Conservation (phyloP, 768 basidiomycete genomes). For the Tylopilus subfusipes region DNA sequence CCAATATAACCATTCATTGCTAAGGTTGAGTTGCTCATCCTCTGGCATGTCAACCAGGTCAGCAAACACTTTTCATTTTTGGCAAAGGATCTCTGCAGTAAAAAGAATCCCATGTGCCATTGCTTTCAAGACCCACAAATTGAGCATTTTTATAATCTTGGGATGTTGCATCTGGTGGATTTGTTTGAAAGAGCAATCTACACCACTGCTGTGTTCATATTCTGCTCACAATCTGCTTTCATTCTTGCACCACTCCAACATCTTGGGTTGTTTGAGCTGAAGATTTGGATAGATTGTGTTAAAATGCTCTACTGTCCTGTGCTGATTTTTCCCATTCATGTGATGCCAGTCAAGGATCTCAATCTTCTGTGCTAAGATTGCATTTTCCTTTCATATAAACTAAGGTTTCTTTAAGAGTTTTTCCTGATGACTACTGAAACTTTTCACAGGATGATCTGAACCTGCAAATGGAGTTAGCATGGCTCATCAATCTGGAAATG, state of each 20-base stretch:
- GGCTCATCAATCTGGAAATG: too few species aligned
- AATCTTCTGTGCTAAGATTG: constrained; percentile 34
- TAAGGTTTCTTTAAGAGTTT: too few species aligned
- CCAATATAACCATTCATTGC: background rate
- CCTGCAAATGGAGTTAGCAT: too few species aligned
- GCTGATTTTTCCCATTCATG: constrained; percentile 32
- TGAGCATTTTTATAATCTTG: background rate
- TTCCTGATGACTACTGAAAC: too few species aligned
- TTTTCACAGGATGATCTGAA: too few species aligned
- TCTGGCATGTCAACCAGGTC: background rate
- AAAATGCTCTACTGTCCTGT: constrained; percentile 19
- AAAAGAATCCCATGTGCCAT: background rate
- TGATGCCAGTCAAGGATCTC: constrained; percentile 38
- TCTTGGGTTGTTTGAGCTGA: background rate
- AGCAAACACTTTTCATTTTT: background rate
- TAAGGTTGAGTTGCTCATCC: background rate
- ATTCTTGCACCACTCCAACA: background rate
- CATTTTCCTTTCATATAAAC: constrained; percentile 19
- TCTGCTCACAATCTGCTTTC: background rate
- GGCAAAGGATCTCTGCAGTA: background rate
- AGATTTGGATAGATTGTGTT: background rate
- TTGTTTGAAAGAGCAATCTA: background rate
- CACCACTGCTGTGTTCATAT: background rate
- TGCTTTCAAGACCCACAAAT: background rate
- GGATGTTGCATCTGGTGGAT: background rate